Evolutionary conservation across 2,329 filamentous ascomycete species (phyloP).

Genomic region (Aspergillus phoenicis): DNA sequence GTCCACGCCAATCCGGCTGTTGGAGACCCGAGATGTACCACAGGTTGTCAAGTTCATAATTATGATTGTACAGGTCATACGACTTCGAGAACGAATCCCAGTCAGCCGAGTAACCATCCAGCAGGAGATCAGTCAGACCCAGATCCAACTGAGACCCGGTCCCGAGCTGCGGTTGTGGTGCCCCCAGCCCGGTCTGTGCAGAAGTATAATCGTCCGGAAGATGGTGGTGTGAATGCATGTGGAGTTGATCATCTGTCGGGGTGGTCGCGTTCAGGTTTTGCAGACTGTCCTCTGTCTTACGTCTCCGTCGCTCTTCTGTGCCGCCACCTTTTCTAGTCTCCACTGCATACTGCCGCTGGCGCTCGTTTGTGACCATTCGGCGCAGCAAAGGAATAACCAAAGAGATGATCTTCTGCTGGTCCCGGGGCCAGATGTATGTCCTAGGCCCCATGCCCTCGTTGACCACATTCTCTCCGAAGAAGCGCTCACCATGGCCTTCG

Average conservation of each 20-base stretch:
- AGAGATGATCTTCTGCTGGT: slow-evolving; percentile 59
- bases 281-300: slow-evolving; percentile 39
- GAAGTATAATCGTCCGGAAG: slow-evolving; percentile 29
- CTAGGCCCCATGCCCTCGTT: slow-evolving; percentile 43
- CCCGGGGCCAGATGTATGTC: slow-evolving; percentile 56
- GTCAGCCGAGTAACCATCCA: slow-evolving; percentile 43
- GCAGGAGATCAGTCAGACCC: slow-evolving; percentile 39
- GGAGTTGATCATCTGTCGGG: slow-evolving; percentile 35
- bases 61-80: slow-evolving; percentile 44
- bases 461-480: slow-evolving; percentile 53
- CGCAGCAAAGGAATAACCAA: slow-evolving; percentile 59
- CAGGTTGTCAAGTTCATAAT: slow-evolving; percentile 45
- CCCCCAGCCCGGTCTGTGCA: slow-evolving; percentile 25
- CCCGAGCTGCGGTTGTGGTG: slow-evolving; percentile 31
- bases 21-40: slow-evolving; percentile 46
- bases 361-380: slow-evolving; percentile 63
- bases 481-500: slow-evolving; percentile 55
- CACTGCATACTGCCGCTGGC: slow-evolving; percentile 60
- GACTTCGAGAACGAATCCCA: slow-evolving; percentile 40
- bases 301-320: slow-evolving; percentile 40
- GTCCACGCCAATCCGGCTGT: slow-evolving; percentile 45
- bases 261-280: slow-evolving; percentile 29
- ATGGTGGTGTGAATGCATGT: slow-evolving; percentile 33
- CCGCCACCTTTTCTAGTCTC: slow-evolving; percentile 56
- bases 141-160: slow-evolving; percentile 30